Evolutionary conservation across 2,329 filamentous ascomycete genomes (phyloP), one percentile per base, ranked within the genome.

Genomic region (Colletotrichum chlorophyti): DNA sequence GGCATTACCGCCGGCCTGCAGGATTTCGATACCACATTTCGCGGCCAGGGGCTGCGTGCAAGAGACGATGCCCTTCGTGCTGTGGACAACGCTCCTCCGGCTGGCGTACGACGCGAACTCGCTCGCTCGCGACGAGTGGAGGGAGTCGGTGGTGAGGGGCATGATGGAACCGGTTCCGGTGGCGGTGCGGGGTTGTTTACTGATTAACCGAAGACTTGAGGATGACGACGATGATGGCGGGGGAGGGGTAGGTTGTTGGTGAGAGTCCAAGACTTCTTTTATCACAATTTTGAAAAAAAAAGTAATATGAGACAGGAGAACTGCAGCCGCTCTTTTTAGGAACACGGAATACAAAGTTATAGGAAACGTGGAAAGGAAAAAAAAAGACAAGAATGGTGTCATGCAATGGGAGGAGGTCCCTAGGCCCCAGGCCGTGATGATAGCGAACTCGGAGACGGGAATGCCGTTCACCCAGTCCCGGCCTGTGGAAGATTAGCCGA

Each of bases 1-100:
- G 62, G 92, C 93, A 78, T 98, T 99, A 51, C 95, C 95, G 55
- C 95, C 95, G 43, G 90, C 87, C 57, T 88, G 85, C n/a, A 99
- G 78, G 34, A 98, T 82, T 54, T 90, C 87, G 49, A 97, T 84
- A 19, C 95, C 95, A 60, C 93, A 96, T 74, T 91, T 91, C 21
- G 91, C 90, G 6, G 95, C 95, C 53, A 98, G 79, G 12, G 95
- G 93, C 72, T 98, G 94, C 2, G 92, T 91, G 70, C 90, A 96
- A 10, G 93, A 85, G 43, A 98, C 91, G 57, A 98, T 97, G 41
- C 93, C 94, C 68, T 93, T 89, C 5, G 91, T 93, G 72, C 92
- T 97, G 72, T 98, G 93, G 11, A 98, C 91, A 11, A 96, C 93
- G 66, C 94, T 97, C 62, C 95, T 83, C 34, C 94, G 86, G 66